Percentiles rank a stretch among this genome's conserved stretches.
phyloP scores from a whole-genome alignment of 2,329 filamentous ascomycete species.

The Neofusicoccum kwambonambiense region DNA sequence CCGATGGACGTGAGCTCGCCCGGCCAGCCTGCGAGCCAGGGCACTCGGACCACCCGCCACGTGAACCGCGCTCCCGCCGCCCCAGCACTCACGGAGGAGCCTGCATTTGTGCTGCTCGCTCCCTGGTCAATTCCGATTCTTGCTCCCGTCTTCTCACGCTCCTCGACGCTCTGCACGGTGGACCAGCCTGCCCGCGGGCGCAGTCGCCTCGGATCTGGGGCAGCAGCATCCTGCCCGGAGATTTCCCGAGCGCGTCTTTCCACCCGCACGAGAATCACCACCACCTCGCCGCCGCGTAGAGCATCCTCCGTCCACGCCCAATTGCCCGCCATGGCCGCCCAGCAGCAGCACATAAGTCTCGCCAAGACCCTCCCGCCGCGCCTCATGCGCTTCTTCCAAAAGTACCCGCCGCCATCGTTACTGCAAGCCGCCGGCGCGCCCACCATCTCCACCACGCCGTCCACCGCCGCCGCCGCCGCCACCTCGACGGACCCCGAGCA shows the following conservation, averaged over 20 bases:
- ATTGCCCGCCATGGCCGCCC: conserved; percentile 24
- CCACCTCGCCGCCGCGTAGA: not conserved
- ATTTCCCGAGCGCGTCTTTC: conserved; percentile 4
- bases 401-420: conserved; percentile 71
- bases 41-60: conserved; percentile 6
- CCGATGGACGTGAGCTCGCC: conserved; percentile 8
- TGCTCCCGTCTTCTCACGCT: too few relatives aligned
- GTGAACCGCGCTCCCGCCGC: not conserved
- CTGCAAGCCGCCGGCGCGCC: conserved; percentile 34
- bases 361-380: conserved; percentile 73
- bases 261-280: not conserved
- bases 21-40: not conserved
- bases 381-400: conserved; percentile 82
- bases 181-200: too few relatives aligned
- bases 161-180: too few relatives aligned
- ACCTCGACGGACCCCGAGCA: conserved; percentile 38
- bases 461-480: conserved; percentile 20
- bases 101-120: too few relatives aligned
- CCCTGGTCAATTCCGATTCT: too few relatives aligned
- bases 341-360: conserved; percentile 47
- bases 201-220: too few relatives aligned
- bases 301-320: not conserved
- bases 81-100: too few relatives aligned
- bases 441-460: conserved; percentile 38
- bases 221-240: not conserved